Evolutionary conservation across 257 asterid genomes (phyloP).

Genomic region (Paraleonurus japonicus): DNA sequence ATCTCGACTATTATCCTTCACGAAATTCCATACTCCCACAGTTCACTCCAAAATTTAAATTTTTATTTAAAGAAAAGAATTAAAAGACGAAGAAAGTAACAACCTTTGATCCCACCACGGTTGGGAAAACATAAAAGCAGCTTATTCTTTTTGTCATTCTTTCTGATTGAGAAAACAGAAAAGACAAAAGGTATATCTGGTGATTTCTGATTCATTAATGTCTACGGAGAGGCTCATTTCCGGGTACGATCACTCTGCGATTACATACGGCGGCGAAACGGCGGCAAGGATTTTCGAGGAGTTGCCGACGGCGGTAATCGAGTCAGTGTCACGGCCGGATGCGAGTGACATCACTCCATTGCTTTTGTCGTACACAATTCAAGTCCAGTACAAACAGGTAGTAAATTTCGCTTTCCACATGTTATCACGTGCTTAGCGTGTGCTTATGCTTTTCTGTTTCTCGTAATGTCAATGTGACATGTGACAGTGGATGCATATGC

Average conservation of each 20-base stretch:
- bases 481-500: slow-evolving; percentile 1
- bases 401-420: slow-evolving; percentile 2
- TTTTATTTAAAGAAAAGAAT: background rate
- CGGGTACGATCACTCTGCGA: slow-evolving; percentile 36
- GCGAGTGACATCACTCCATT: slow-evolving; percentile 79
- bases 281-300: slow-evolving; percentile 66
- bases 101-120: slow-evolving; percentile 12
- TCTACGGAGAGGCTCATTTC: slow-evolving; percentile 67
- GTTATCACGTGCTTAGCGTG: slow-evolving; percentile 19
- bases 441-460: background rate
- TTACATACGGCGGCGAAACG: slow-evolving; percentile 39
- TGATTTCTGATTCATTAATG: slow-evolving; percentile 42
- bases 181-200: slow-evolving; percentile 13
- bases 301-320: slow-evolving; percentile 67
- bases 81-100: background rate
- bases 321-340: slow-evolving; percentile 77
- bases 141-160: background rate
- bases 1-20: slow-evolving; percentile 8
- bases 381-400: slow-evolving; percentile 84
- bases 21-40: slow-evolving; percentile 27
- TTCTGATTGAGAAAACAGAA: background rate
- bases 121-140: background rate
- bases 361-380: slow-evolving; percentile 82
- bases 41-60: background rate
- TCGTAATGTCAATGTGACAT: background rate